These are phyloP conservation scores for Amborella trichopoda DNA, from an alignment of 164 flowering plant species.

Conservation along the genomic window DNA sequence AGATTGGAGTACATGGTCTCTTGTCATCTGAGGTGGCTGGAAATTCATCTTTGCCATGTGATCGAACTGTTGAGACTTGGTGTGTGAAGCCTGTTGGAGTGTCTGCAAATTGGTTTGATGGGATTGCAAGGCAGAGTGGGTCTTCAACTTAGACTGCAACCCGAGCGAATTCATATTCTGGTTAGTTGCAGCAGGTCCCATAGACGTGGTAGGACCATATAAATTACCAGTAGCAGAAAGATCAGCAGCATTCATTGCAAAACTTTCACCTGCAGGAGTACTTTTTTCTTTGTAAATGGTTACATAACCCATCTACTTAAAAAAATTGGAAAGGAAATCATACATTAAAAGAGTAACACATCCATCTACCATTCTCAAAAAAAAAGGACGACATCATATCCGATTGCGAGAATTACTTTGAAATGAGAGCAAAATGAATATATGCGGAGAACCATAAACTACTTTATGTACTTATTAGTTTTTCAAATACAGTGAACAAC, in stretches of 20 bases:
- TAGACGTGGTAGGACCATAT: constrained; percentile 33
- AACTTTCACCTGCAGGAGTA: constrained; percentile 70
- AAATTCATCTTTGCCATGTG: constrained; percentile 41
- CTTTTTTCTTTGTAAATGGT: no score
- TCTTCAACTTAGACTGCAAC: constrained; percentile 35
- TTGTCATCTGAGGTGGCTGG: constrained; percentile 25
- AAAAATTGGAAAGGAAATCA: constrained; percentile 13
- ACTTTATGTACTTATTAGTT: no score
- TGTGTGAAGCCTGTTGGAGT: constrained; percentile 27
- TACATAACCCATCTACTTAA: no score
- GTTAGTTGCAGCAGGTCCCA: constrained; percentile 38
- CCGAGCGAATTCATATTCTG: constrained; percentile 33
- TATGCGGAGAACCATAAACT: no score
- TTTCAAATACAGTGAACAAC: no score
- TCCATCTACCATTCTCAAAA: not conserved
- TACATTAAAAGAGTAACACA: constrained; percentile 2
- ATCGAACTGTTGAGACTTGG: constrained; percentile 38
- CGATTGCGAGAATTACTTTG: not conserved
- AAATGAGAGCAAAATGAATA: not conserved
- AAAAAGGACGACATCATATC: not conserved
- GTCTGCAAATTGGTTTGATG: constrained; percentile 38
- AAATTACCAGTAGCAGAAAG: constrained; percentile 55
- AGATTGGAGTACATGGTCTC: constrained; percentile 28
- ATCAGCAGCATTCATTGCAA: constrained; percentile 39
- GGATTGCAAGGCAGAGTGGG: constrained; percentile 26